phyloP scores from a whole-genome alignment of 306 rosid genomes.

The Acacia acuminata region DNA sequence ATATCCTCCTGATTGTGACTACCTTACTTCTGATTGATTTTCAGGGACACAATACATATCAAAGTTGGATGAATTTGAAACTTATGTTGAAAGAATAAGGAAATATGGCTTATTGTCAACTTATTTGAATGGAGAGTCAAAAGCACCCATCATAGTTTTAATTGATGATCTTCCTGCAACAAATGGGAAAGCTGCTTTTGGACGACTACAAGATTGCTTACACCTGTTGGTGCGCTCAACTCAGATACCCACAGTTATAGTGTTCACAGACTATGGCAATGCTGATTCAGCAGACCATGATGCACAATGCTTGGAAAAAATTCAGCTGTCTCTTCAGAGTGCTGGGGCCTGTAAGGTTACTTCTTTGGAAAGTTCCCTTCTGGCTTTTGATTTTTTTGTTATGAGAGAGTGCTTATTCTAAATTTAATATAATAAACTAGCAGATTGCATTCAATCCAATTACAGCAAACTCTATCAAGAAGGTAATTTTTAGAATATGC shows the following conservation, averaged over 20 bases:
- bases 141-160: constrained; percentile 64
- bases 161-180: constrained; percentile 87
- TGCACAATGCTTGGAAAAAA: constrained; percentile 56
- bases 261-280: constrained; percentile 69
- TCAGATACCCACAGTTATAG: constrained; percentile 80
- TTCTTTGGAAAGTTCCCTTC: constrained; percentile 42
- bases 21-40: constrained; percentile 31
- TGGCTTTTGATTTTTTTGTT: constrained; percentile 15
- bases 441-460: constrained; percentile 93
- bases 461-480: constrained; percentile 72
- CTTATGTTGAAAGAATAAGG: constrained; percentile 75
- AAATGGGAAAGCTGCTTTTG: constrained; percentile 65
- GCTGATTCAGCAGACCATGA: constrained; percentile 68
- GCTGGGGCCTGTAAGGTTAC: constrained; percentile 99
- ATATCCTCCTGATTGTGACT: constrained; percentile 20
- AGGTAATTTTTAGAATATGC: constrained; percentile 67
- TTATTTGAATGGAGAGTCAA: constrained; percentile 52
- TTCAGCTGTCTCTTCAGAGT: constrained; percentile 66
- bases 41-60: constrained; percentile 75
- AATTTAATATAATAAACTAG: constrained; percentile 37
- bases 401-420: constrained; percentile 25
- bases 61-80: constrained; percentile 90
- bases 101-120: constrained; percentile 75
- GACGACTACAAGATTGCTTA: constrained; percentile 69
- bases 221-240: constrained; percentile 65